A percentile compares a stretch with the other conserved stretches of the same genome.
phyloP scores from a whole-genome alignment of 768 basidiomycete species.

The Imleria badia region DNA sequence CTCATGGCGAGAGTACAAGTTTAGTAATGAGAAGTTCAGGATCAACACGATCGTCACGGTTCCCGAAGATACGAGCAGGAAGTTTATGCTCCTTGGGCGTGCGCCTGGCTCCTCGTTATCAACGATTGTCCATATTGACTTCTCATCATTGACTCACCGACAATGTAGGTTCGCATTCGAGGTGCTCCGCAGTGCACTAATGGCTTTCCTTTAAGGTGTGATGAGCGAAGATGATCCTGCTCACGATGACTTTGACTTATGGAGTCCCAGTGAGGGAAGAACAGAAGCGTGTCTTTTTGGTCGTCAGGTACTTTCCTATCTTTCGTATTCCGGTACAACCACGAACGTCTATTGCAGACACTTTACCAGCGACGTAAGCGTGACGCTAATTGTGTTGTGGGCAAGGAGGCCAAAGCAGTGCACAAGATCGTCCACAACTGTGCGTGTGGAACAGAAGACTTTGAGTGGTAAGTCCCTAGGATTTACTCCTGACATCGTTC shows the following conservation, averaged over 20 bases:
- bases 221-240: slow-evolving; percentile 69
- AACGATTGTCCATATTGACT: slow-evolving; percentile 84
- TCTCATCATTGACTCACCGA: slow-evolving; percentile 68
- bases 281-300: slow-evolving; percentile 90
- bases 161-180: slow-evolving; percentile 59
- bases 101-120: slow-evolving; percentile 43
- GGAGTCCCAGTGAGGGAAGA: slow-evolving; percentile 93
- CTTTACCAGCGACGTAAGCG: slow-evolving; percentile 89
- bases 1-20: slow-evolving; percentile 86
- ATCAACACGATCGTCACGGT: slow-evolving; percentile 83
- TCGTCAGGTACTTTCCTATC: slow-evolving; percentile 56
- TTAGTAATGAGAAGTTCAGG: slow-evolving; percentile 67
- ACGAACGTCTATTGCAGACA: slow-evolving; percentile 47
- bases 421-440: slow-evolving; percentile 68
- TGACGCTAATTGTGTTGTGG: slow-evolving; percentile 80
- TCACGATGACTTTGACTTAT: slow-evolving; percentile 93
- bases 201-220: slow-evolving; percentile 47
- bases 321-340: background rate
- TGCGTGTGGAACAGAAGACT: slow-evolving; percentile 70
- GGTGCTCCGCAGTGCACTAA: background rate
- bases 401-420: slow-evolving; percentile 55
- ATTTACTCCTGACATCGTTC: background rate
- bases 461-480: slow-evolving; percentile 77
- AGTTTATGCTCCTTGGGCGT: slow-evolving; percentile 83
- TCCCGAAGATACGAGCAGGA: slow-evolving; percentile 84